Evolutionary conservation across 345 rosid species (phyloP).

Genomic region (sweet orange (Citrus sinensis)): DNA sequence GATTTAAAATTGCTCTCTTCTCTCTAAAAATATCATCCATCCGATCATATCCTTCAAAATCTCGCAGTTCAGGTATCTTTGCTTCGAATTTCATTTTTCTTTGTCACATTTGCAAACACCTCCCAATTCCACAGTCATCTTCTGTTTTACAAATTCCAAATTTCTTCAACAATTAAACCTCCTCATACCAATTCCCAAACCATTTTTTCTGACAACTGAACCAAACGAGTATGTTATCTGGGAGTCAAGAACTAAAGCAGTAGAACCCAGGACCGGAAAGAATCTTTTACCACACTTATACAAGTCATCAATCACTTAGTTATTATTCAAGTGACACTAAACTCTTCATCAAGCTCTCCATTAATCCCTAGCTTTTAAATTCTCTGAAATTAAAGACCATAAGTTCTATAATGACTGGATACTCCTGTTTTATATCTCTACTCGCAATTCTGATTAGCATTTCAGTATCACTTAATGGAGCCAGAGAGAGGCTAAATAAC

Average conservation of each 20-base stretch:
- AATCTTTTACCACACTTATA: not conserved
- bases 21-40: not conserved
- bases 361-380: not conserved
- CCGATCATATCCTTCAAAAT: not conserved
- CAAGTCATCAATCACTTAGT: not conserved
- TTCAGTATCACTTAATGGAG: not conserved
- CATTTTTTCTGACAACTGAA: not conserved
- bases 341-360: not conserved
- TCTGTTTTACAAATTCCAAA: not conserved
- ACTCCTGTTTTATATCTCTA: not conserved
- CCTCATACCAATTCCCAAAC: not conserved
- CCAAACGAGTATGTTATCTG: not conserved
- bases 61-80: not conserved
- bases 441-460: not conserved
- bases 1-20: not conserved
- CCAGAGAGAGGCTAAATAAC: not conserved
- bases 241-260: slow-evolving; percentile 7
- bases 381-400: not conserved
- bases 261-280: not conserved
- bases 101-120: not conserved
- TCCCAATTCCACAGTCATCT: not conserved
- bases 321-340: not conserved
- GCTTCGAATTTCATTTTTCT: not conserved
- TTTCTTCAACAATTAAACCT: not conserved
- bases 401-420: not conserved